Base-by-base conservation (phyloP, 441 rosid species). In the Populus hybrid region DNA sequence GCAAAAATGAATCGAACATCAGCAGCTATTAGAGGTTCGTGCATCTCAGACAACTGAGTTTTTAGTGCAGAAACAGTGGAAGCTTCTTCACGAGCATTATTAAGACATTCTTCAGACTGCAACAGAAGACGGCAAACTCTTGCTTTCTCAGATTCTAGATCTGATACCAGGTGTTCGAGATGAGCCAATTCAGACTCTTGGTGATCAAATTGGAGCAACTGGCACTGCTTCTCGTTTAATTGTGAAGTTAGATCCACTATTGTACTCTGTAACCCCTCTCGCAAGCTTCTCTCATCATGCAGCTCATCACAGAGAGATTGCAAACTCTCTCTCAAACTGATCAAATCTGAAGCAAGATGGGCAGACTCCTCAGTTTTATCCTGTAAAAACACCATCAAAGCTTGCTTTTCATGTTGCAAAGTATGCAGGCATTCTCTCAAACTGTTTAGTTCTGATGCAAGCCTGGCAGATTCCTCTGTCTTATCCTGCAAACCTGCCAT, bases 81-180 rank as follows among this genome's bases (percentile, higher is more conserved):
- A 82, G 88, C 81, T 84, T 89, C 87, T 73, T 67, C 78, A 18
- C 38, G 78, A 78, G 85, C 87, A 80, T 76, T 76, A 84, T 83
- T 81, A 46, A 85, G 84, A 75, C 85, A 73, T 83, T 88, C 87
- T 82, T 92, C 88, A 81, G 83, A 82, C 26, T 80, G 86, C 70
- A 83, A 80, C 80, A 91, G 79, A 82, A 83, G 86, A 83, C 70
- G 69, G 79, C 85, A 75, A 59, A 84, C 73, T 81, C 75, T 85
- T 73, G 84, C 88, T 81, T 90, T 88, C 89, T 93, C 97, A 73
- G 79, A 86, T 85, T 92, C 95, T 78, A 93, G 83, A 75, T 87
- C 85, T 23, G 89, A 89, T 23, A 90, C 83, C 79, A 81, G 81
- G 83, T 88, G 89, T 90, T 85, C 89, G 77, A 90, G 91, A 74